Conservation (phyloP, 2,329 filamentous ascomycete genomes). For the Microdochium trichocladiopsis region DNA sequence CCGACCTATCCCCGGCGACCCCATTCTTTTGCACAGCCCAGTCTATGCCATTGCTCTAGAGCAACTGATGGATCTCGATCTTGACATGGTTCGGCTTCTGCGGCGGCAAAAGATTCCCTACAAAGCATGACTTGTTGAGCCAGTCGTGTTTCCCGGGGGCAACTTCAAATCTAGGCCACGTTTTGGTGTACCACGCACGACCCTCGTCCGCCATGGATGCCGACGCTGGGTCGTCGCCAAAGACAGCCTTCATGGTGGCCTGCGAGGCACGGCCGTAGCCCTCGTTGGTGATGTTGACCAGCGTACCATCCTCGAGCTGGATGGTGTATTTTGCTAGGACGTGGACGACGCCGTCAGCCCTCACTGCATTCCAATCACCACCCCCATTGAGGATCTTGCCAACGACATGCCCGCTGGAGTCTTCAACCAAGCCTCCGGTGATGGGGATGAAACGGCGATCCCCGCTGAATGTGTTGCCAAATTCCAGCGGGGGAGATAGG, state of each 20-base stretch:
- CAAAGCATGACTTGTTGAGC: constrained; percentile 1
- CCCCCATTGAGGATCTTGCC: constrained; percentile 1
- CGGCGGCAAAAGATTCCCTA: neutral
- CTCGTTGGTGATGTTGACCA: constrained; percentile 1
- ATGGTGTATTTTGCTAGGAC: constrained; percentile 1
- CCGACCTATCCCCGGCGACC: neutral
- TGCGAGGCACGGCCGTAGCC: constrained; percentile 1
- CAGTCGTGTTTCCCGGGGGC: neutral
- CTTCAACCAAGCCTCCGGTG: constrained; percentile 1
- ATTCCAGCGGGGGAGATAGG: neutral
- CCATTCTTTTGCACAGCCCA: neutral
- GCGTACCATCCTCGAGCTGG: neutral
- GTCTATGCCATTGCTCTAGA: neutral
- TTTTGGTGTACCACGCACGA: constrained; percentile 1
- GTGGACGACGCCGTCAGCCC: constrained; percentile 1
- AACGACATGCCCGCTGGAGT: neutral
- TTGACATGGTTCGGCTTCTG: neutral
- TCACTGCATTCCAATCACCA: constrained; percentile 1
- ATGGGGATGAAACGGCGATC: constrained; percentile 1
- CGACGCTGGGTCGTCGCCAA: neutral
- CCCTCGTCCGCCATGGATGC: neutral
- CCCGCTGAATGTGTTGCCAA: neutral
- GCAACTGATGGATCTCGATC: neutral
- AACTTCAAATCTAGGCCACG: constrained; percentile 1
- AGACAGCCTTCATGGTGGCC: neutral